These are phyloP conservation scores for Venturia oleaginea DNA, from an alignment of 2,329 filamentous ascomycete species.

Conservation along the genomic window DNA sequence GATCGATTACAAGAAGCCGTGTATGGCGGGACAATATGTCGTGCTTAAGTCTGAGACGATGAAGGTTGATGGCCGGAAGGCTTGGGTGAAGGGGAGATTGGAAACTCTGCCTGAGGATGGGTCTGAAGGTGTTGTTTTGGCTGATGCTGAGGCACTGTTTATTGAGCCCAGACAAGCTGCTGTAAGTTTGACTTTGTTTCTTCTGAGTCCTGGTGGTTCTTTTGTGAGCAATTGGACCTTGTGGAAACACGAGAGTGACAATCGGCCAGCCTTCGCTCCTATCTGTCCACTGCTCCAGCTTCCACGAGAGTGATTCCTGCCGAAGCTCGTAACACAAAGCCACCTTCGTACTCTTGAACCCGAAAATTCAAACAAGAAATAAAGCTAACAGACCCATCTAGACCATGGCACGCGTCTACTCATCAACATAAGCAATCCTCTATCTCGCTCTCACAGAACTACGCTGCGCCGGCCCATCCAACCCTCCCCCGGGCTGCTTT, in stretches of 20 bases:
- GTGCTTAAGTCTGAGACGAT: slow-evolving; percentile 72
- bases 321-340: not conserved
- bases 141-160: slow-evolving; percentile 78
- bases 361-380: not conserved
- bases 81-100: slow-evolving; percentile 82
- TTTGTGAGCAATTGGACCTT: not conserved
- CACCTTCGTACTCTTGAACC: not conserved
- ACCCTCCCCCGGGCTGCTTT: not conserved
- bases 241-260: not conserved
- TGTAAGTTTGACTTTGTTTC: slow-evolving; percentile 31
- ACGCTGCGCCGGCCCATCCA: not conserved
- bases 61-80: slow-evolving; percentile 86
- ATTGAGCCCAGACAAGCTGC: slow-evolving; percentile 78
- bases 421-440: not conserved
- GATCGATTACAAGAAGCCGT: slow-evolving; percentile 73
- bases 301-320: not conserved
- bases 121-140: slow-evolving; percentile 53
- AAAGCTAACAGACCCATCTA: not conserved
- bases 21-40: slow-evolving; percentile 64
- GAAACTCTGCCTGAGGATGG: slow-evolving; percentile 57
- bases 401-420: slow-evolving; percentile 4
- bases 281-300: not conserved
- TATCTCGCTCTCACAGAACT: not conserved
- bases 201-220: not conserved
- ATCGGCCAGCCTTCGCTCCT: not conserved